phyloP scores from a whole-genome alignment of 495 filamentous ascomycete genomes.

The Aspergillus sparsus region DNA sequence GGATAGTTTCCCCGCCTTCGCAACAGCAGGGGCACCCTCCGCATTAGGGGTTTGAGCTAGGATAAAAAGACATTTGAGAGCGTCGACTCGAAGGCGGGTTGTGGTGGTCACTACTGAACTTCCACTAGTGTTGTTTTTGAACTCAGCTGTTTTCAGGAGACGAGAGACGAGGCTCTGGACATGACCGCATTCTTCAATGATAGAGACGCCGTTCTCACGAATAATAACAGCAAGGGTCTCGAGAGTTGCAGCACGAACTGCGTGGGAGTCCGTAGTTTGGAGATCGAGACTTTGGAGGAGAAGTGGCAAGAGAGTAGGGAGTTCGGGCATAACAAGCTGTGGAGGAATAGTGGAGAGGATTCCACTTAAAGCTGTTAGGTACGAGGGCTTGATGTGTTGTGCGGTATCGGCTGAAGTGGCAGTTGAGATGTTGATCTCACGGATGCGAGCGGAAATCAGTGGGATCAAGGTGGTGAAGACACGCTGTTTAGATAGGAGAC shows the following conservation, averaged over 20 bases:
- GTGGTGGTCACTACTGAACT: neutral
- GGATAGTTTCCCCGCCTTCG: slow-evolving; percentile 39
- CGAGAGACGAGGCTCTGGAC: slow-evolving; percentile 59
- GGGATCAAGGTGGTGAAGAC: slow-evolving; percentile 65
- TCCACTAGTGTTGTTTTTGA: slow-evolving; percentile 28
- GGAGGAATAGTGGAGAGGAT: slow-evolving; percentile 64
- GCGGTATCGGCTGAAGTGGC: slow-evolving; percentile 7
- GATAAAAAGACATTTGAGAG: slow-evolving; percentile 57
- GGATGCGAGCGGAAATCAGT: slow-evolving; percentile 56
- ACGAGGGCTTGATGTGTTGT: slow-evolving; percentile 56
- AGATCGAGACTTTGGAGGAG: slow-evolving; percentile 72
- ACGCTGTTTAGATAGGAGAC: slow-evolving; percentile 65
- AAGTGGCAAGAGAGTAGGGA: slow-evolving; percentile 62
- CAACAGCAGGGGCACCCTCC: slow-evolving; percentile 29
- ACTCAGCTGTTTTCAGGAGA: slow-evolving; percentile 51
- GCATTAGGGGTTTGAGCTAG: slow-evolving; percentile 47
- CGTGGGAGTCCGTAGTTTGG: slow-evolving; percentile 44
- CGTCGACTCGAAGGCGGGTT: slow-evolving; percentile 50
- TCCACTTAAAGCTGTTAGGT: slow-evolving; percentile 66
- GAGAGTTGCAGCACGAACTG: slow-evolving; percentile 65
- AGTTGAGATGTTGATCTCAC: slow-evolving; percentile 41
- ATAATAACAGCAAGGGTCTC: slow-evolving; percentile 61
- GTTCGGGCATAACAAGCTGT: slow-evolving; percentile 58
- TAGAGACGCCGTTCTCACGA: slow-evolving; percentile 53
- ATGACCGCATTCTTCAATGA: slow-evolving; percentile 58